These are phyloP conservation scores for Malassezia cuniculi DNA, from an alignment of 1,284 basidiomycete species.

Conservation along the genomic window DNA sequence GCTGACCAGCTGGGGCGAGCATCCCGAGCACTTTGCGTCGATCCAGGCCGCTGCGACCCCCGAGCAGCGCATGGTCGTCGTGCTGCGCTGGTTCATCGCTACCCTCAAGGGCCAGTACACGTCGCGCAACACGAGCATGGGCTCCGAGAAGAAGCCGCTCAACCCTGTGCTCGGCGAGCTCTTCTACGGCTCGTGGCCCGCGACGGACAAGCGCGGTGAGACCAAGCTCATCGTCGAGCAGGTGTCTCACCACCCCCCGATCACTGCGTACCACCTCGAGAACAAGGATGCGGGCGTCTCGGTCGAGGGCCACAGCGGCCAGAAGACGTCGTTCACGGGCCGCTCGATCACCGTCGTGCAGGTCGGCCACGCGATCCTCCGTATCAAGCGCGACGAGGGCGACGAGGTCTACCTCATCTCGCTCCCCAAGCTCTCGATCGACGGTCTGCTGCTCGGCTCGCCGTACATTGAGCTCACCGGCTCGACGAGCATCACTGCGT, in stretches of 20 bases:
- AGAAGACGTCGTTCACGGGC: constrained; percentile 67
- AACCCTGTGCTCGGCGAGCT: constrained; percentile 83
- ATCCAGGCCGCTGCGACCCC: constrained; percentile 34
- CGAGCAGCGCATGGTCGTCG: constrained; percentile 41
- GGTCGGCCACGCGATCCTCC: constrained; percentile 80
- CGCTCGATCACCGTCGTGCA: constrained; percentile 80
- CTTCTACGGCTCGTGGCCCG: constrained; percentile 86
- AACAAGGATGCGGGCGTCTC: constrained; percentile 68
- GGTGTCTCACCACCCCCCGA: constrained; percentile 52
- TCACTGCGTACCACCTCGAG: constrained; percentile 55
- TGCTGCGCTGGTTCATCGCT: constrained; percentile 43
- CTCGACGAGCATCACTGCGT: constrained; percentile 67
- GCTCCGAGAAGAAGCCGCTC: constrained; percentile 95
- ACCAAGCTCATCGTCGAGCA: constrained; percentile 85
- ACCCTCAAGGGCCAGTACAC: constrained; percentile 92
- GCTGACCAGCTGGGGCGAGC: constrained; percentile 36
- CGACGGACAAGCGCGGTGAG: constrained; percentile 63
- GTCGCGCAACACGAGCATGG: constrained; percentile 49
- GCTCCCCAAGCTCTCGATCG: constrained; percentile 51
- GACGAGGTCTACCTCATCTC: constrained; percentile 76
- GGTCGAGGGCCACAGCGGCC: constrained; percentile 79
- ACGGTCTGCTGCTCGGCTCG: constrained; percentile 47
- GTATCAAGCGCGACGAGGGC: constrained; percentile 54
- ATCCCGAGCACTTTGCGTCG: constrained; percentile 32
- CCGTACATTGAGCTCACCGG: constrained; percentile 83